A percentile compares a stretch with the other conserved stretches of the same genome.
Evolutionary conservation across 2,329 filamentous ascomycete species (phyloP).

Genomic region (Cytospora piceicola): DNA sequence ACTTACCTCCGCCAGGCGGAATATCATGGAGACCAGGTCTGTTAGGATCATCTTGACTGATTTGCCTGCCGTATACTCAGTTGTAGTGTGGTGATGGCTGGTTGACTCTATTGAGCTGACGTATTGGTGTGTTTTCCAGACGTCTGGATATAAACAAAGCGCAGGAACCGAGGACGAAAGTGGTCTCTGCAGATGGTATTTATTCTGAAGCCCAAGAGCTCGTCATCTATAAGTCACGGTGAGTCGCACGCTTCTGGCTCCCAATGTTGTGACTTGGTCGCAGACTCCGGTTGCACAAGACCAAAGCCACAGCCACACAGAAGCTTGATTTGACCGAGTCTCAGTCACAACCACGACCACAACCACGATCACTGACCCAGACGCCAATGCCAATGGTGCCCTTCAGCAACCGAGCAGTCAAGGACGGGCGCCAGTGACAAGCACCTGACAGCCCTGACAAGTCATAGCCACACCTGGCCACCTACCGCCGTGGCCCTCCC

Average conservation of each 20-base stretch:
- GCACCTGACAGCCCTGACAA: slow-evolving; percentile 5
- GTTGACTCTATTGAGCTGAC: not conserved
- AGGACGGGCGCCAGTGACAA: slow-evolving; percentile 5
- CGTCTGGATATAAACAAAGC: not conserved
- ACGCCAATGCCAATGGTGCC: not conserved
- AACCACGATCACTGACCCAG: slow-evolving; percentile 6
- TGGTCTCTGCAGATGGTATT: slow-evolving; percentile 2
- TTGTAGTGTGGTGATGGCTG: not conserved
- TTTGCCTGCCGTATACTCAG: slow-evolving; percentile 2
- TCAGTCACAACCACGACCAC: slow-evolving; percentile 15
- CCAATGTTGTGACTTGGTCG: not conserved
- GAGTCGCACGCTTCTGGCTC: slow-evolving; percentile 4
- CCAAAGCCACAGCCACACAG: not conserved
- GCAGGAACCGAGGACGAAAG: not conserved
- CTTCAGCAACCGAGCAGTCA: not conserved
- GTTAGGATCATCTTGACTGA: slow-evolving; percentile 53
- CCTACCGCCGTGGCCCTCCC: slow-evolving; percentile 6
- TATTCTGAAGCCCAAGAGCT: slow-evolving; percentile 1
- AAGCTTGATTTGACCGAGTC: slow-evolving; percentile 3
- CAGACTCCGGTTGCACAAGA: not conserved
- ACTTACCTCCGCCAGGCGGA: slow-evolving; percentile 54
- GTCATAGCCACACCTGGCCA: slow-evolving; percentile 10
- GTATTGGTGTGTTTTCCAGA: not conserved
- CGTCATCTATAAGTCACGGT: slow-evolving; percentile 1
- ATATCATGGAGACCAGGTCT: slow-evolving; percentile 58